These are phyloP conservation scores for Globisporangium middletonii DNA, from an alignment of 352 stramenopile genomes.

Conservation along the genomic window DNA sequence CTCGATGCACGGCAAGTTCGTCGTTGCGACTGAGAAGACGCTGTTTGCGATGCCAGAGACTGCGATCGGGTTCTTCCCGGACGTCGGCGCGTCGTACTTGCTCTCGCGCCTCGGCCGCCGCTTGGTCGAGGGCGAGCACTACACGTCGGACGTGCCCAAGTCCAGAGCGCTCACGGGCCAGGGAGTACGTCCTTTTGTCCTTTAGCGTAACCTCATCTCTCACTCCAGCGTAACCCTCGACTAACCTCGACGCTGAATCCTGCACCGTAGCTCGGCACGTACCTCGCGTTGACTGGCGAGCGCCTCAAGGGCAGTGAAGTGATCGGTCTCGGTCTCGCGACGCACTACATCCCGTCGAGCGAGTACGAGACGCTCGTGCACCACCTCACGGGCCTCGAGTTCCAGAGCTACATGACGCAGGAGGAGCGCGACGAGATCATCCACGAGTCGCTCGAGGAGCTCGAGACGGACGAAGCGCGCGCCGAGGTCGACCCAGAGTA, in stretches of 20 bases:
- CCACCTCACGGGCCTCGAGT: conserved; percentile 80
- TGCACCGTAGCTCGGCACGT: conserved; percentile 79
- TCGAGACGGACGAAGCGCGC: conserved; percentile 82
- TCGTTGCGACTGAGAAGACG: conserved; percentile 96
- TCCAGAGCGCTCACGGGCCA: conserved; percentile 67
- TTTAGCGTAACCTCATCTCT: neutral
- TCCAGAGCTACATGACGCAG: conserved; percentile 60
- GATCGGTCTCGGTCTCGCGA: conserved; percentile 93
- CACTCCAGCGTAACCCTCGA: neutral
- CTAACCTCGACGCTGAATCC: neutral
- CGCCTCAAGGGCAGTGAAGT: conserved; percentile 87
- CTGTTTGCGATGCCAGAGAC: conserved; percentile 99
- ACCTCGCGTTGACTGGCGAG: conserved; percentile 93
- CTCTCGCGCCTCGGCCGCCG: conserved; percentile 85
- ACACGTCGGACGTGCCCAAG: conserved; percentile 62
- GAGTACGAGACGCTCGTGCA: conserved; percentile 86
- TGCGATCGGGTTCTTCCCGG: conserved; percentile 96
- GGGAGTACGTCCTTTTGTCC: conserved; percentile 30
- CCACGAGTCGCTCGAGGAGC: conserved; percentile 64
- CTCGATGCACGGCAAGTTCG: conserved; percentile 95
- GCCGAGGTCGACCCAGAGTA: conserved; percentile 76
- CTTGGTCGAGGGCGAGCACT: conserved; percentile 61
- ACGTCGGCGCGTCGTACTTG: conserved; percentile 94
- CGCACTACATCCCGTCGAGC: conserved; percentile 92
- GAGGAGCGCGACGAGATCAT: conserved; percentile 84